These are phyloP conservation scores for Hermanozyma aechmeae DNA, from an alignment of 805 yeast species.

Conservation along the genomic window DNA sequence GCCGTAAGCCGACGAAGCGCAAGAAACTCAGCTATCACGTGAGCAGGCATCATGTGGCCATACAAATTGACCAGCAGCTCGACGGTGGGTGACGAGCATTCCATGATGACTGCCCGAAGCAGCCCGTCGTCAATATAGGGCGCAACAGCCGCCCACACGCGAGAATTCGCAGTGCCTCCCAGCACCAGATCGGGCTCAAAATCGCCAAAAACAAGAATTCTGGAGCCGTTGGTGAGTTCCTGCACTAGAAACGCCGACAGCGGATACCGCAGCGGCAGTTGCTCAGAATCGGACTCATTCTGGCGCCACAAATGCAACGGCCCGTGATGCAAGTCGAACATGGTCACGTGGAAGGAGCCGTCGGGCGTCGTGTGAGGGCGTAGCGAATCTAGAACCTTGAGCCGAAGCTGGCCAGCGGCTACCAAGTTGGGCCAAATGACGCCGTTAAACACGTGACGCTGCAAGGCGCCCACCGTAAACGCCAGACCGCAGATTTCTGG, in stretches of 20 bases:
- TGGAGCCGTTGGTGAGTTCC: slow-evolving; percentile 19
- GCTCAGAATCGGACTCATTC: no score
- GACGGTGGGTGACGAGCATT: slow-evolving; percentile 53
- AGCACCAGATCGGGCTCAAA: slow-evolving; percentile 60
- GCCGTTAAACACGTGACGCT: slow-evolving; percentile 59
- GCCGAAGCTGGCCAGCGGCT: slow-evolving; percentile 15
- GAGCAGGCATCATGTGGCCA: slow-evolving; percentile 74
- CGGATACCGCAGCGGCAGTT: slow-evolving; percentile 29
- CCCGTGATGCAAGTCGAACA: slow-evolving; percentile 30
- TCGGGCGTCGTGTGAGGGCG: slow-evolving; percentile 8
- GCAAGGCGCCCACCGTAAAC: slow-evolving; percentile 43
- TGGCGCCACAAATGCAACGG: no score
- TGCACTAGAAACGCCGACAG: slow-evolving; percentile 55
- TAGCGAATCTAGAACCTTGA: slow-evolving; percentile 10
- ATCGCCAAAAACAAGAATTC: slow-evolving; percentile 71
- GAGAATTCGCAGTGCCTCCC: slow-evolving; percentile 20
- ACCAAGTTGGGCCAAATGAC: slow-evolving; percentile 71
- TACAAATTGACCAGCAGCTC: slow-evolving; percentile 40
- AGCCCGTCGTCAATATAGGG: slow-evolving; percentile 28
- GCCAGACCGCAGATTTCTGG: slow-evolving; percentile 35
- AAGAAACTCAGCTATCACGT: slow-evolving; percentile 48
- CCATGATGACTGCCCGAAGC: slow-evolving; percentile 56
- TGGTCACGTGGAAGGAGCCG: slow-evolving; percentile 14
- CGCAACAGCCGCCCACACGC: slow-evolving; percentile 52
- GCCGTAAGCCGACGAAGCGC: slow-evolving; percentile 9